Evolutionary conservation across 1,284 basidiomycete species (phyloP), one percentile per base, ranked within the genome.

Genomic region (Flammula alnicola): DNA sequence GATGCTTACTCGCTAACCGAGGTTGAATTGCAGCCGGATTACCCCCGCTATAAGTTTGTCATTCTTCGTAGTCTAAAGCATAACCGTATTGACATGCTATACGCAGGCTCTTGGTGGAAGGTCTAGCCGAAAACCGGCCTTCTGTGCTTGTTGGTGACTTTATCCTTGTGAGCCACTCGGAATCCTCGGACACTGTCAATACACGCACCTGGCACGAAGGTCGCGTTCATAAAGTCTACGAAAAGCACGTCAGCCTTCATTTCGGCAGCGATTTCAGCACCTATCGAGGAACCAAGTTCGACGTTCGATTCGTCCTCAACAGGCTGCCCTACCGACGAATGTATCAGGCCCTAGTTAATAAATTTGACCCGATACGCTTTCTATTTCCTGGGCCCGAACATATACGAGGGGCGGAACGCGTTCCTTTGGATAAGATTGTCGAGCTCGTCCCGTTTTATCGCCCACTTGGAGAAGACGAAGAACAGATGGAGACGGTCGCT

Each of bases 111-210:
- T 40, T 69, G 49, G 74, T 83, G 6, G 64, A 72, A 45, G 79
- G 79, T 5, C 66, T 81, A 0, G 74, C 74, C 5, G 78, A 81
- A 58, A 75, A 75, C 23, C 67, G 77, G 14, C 77, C 77, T 0
- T 73, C 70, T 16, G 73, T 83, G 9, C 68, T 80, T n/a, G 69
- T 79, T 5, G 79, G 79, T 1, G 78, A 80, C 52, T 73, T 71
- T 43, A 76, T 82, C 44, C 69, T 74, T 27, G 73, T 78, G 32
- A 66, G 72, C 55, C 62, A 59, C 31, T 41, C 60, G 22, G 64
- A 62, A 25, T 55, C 56, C 14, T 29, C 51, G n/a, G 60, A 63
- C 26, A 64, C 59, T 16, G 41, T 59, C 33, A 60, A 57, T 14
- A 54, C 56, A 12, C 47, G 64, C 7, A 65, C 62, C 5, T 80